These are phyloP conservation scores for Ophiobolus disseminans DNA, from an alignment of 2,329 filamentous ascomycete species.

Conservation along the genomic window DNA sequence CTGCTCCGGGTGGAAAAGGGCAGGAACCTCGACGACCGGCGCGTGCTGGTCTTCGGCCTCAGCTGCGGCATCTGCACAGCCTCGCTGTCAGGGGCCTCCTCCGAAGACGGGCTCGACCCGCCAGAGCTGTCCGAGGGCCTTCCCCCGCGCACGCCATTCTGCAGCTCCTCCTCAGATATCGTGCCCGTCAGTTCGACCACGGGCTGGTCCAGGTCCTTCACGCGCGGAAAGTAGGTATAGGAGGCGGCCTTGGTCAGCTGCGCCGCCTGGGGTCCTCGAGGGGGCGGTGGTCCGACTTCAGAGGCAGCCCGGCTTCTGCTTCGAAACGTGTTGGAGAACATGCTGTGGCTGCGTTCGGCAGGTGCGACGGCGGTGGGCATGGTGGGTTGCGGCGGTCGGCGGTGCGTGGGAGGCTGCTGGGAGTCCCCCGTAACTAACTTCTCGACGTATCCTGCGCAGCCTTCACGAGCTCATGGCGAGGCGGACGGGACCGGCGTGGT, in stretches of 20 bases:
- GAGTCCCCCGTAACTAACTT: conserved; percentile 2
- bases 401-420: conserved; percentile 6
- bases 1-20: conserved; percentile 45
- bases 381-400: conserved; percentile 16
- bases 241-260: conserved; percentile 49
- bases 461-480: conserved; percentile 30
- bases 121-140: conserved; percentile 48
- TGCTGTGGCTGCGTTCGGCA: conserved; percentile 38
- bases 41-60: conserved; percentile 39
- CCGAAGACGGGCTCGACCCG: conserved; percentile 54
- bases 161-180: conserved; percentile 43
- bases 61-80: conserved; percentile 40
- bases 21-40: conserved; percentile 46
- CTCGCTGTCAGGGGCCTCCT: conserved; percentile 38
- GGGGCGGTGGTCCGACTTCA: conserved; percentile 35
- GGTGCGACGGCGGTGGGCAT: conserved; percentile 45
- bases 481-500: conserved; percentile 21
- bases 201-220: conserved; percentile 44
- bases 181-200: conserved; percentile 38
- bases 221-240: conserved; percentile 51
- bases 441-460: conserved; percentile 7
- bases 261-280: conserved; percentile 30
- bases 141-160: conserved; percentile 38
- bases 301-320: conserved; percentile 43
- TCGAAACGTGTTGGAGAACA: conserved; percentile 38